Evolutionary conservation across 164 flowering plant genomes (phyloP).

Genomic region (Platanus orientalis): DNA sequence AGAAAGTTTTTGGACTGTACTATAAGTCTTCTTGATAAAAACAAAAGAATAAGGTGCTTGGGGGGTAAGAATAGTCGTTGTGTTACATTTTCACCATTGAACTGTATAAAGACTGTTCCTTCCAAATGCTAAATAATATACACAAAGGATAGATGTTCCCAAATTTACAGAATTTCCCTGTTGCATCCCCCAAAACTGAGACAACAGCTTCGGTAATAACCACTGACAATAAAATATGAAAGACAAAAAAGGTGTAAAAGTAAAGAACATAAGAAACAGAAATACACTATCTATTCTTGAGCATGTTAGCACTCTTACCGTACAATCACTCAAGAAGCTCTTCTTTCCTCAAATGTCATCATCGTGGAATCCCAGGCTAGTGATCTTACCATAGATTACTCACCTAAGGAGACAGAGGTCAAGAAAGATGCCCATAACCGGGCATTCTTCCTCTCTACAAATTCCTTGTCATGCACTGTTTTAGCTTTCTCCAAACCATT

Average conservation of each 20-base stretch:
- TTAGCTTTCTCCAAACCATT: slow-evolving; percentile 65
- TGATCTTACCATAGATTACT: slow-evolving; percentile 46
- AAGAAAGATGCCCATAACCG: slow-evolving; percentile 88
- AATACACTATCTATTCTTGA: slow-evolving; percentile 12
- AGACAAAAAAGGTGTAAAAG: not conserved
- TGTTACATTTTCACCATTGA: too few species aligned
- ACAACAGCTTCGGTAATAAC: slow-evolving; percentile 26
- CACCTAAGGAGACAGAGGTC: slow-evolving; percentile 84
- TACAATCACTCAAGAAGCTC: not conserved
- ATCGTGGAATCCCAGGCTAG: not conserved
- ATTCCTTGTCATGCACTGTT: slow-evolving; percentile 55
- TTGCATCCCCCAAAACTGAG: slow-evolving; percentile 16
- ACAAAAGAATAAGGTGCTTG: too few species aligned
- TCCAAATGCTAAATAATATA: slow-evolving; percentile 26
- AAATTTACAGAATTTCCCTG: slow-evolving; percentile 42
- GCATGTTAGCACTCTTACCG: slow-evolving; percentile 5
- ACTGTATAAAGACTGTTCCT: too few species aligned
- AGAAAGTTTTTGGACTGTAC: too few species aligned
- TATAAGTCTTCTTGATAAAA: too few species aligned
- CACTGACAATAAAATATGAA: slow-evolving; percentile 8
- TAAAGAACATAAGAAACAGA: not conserved
- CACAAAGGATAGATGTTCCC: slow-evolving; percentile 23
- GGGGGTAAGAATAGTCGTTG: too few species aligned
- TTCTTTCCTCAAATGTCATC: not conserved
- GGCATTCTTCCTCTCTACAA: slow-evolving; percentile 69